Conservation (phyloP, 441 rosid genomes). For the Manihot esculenta region DNA sequence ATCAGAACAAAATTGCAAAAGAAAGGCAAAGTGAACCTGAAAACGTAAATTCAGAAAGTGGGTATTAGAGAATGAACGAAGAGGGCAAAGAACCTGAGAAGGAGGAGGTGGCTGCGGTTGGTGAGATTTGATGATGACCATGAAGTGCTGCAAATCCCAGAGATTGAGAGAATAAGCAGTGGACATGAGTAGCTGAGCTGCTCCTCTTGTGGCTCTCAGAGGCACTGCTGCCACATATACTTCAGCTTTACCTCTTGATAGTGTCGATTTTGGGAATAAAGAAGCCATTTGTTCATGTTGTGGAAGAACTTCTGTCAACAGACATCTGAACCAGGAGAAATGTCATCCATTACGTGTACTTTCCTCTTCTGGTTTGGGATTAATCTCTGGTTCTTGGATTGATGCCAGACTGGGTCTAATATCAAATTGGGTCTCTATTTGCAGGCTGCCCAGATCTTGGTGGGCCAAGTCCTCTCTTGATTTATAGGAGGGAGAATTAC, state of each 20-base stretch:
- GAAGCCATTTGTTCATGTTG: constrained; percentile 30
- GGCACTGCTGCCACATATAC: constrained; percentile 65
- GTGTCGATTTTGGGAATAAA: constrained; percentile 18
- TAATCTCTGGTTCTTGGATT: too few species aligned
- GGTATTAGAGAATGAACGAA: background rate
- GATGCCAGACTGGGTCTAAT: too few species aligned
- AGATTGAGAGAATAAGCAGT: constrained; percentile 59
- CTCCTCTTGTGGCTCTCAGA: constrained; percentile 54
- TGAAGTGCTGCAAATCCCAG: constrained; percentile 62
- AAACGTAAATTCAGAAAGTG: too few species aligned
- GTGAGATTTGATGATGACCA: constrained; percentile 61
- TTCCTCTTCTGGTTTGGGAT: too few species aligned
- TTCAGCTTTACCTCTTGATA: constrained; percentile 34
- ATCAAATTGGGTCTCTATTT: too few species aligned
- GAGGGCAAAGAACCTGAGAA: constrained; percentile 38
- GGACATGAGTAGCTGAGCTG: constrained; percentile 54
- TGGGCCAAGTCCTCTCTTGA: too few species aligned
- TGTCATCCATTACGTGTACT: background rate
- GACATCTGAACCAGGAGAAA: background rate
- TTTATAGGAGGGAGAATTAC: too few species aligned
- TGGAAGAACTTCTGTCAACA: background rate
- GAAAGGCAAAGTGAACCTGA: background rate
- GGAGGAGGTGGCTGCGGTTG: constrained; percentile 18
- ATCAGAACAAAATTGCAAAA: background rate
- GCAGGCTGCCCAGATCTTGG: too few species aligned